Evolutionary conservation across 306 rosid species (phyloP).

Genomic region (Vigna unguiculata): DNA sequence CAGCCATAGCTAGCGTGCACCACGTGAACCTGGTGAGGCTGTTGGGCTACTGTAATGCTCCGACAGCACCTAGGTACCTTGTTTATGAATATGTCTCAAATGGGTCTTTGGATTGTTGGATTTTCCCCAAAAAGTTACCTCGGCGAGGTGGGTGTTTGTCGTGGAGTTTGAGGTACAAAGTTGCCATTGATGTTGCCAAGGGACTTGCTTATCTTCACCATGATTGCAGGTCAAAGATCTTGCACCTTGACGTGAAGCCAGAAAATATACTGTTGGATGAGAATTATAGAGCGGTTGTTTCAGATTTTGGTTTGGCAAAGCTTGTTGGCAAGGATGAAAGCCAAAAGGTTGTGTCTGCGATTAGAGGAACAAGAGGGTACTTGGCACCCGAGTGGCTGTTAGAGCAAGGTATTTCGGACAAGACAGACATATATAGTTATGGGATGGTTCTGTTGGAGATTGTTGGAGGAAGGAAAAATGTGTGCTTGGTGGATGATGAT

Average conservation of each 20-base stretch:
- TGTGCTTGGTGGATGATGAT: conserved; percentile 46
- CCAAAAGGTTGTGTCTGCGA: conserved; percentile 56
- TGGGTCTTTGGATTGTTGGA: conserved; percentile 84
- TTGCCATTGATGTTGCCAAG: conserved; percentile 77
- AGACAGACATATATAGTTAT: conserved; percentile 75
- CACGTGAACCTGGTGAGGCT: conserved; percentile 79
- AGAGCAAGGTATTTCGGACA: conserved; percentile 75
- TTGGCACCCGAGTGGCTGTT: conserved; percentile 91
- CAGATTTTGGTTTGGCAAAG: conserved; percentile 84
- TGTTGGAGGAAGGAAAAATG: conserved; percentile 72
- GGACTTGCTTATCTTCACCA: conserved; percentile 82
- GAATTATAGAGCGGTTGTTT: conserved; percentile 62
- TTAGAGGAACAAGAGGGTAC: conserved; percentile 84
- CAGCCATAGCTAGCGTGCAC: conserved; percentile 83
- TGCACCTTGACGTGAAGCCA: conserved; percentile 87
- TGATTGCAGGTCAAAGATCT: conserved; percentile 78
- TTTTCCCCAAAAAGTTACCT: conserved; percentile 51
- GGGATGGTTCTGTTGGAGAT: conserved; percentile 88
- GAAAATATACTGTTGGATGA: conserved; percentile 82
- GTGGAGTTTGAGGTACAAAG: conserved; percentile 71
- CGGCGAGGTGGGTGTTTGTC: conserved; percentile 60
- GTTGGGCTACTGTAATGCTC: conserved; percentile 65
- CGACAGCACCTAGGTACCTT: conserved; percentile 65
- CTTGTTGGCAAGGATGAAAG: conserved; percentile 71
- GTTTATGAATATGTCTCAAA: conserved; percentile 75